Evolutionary conservation across 805 yeast genomes (phyloP).

Genomic region (Kluyveromyces aestuarii): DNA sequence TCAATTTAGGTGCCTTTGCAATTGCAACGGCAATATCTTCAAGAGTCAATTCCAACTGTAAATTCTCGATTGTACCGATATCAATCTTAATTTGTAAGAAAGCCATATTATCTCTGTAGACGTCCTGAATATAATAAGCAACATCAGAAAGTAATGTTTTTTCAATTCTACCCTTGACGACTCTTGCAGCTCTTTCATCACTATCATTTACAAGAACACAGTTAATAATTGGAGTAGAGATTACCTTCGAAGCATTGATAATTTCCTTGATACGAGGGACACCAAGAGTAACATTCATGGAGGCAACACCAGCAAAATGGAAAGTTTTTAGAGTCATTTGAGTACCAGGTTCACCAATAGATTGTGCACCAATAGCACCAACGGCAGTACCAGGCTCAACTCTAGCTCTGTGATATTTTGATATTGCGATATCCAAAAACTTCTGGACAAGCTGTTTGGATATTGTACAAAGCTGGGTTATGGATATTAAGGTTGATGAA

Average conservation of each 20-base stretch:
- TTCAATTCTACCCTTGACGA: constrained; percentile 95
- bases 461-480: constrained; percentile 59
- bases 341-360: constrained; percentile 99
- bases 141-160: constrained; percentile 83
- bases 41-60: constrained; percentile 81
- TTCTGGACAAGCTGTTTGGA: constrained; percentile 48
- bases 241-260: constrained; percentile 90
- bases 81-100: constrained; percentile 77
- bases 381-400: constrained; percentile 99
- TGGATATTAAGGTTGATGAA: constrained; percentile 35
- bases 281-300: constrained; percentile 97
- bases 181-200: constrained; percentile 97
- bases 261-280: constrained; percentile 99
- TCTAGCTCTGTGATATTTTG: constrained; percentile 77
- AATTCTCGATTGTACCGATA: constrained; percentile 70
- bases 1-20: constrained; percentile 77
- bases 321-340: constrained; percentile 95
- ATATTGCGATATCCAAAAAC: constrained; percentile 68
- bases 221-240: constrained; percentile 93
- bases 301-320: constrained; percentile 99
- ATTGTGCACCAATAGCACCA: constrained; percentile 98
- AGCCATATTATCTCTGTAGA: constrained; percentile 71
- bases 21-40: constrained; percentile 83
- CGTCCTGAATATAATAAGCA: constrained; percentile 87
- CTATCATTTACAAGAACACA: constrained; percentile 86